Conservation (phyloP, 1,284 basidiomycete species). For the Serendipita sp. region DNA sequence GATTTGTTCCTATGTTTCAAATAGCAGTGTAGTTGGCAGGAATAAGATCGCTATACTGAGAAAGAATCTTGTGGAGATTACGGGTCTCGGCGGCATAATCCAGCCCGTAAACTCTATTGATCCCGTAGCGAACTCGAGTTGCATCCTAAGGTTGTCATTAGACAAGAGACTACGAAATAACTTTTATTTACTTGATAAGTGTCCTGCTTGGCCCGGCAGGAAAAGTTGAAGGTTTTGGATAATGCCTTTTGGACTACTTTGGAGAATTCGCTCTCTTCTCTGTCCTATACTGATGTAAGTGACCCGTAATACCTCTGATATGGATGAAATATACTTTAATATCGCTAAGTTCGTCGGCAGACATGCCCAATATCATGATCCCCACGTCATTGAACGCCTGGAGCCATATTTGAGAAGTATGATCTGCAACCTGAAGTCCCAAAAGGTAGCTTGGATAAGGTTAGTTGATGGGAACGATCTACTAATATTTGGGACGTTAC, state of each 20-base stretch:
- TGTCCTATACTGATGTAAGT: slow-evolving; percentile 30
- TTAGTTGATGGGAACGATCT: background rate
- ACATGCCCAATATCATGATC: slow-evolving; percentile 57
- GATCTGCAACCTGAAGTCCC: slow-evolving; percentile 77
- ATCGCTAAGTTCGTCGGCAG: slow-evolving; percentile 66
- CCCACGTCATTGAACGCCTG: slow-evolving; percentile 95
- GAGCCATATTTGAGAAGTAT: slow-evolving; percentile 82
- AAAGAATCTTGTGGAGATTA: slow-evolving; percentile 24
- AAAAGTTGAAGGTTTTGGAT: slow-evolving; percentile 69
- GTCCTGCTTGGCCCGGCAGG: slow-evolving; percentile 79
- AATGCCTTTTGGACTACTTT: slow-evolving; percentile 49
- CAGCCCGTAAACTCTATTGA: slow-evolving; percentile 49
- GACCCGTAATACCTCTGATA: no score
- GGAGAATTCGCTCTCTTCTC: slow-evolving; percentile 50
- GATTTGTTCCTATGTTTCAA: background rate
- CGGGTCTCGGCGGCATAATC: slow-evolving; percentile 62
- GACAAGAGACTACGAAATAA: slow-evolving; percentile 1
- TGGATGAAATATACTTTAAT: slow-evolving; percentile 39
- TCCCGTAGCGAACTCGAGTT: slow-evolving; percentile 69
- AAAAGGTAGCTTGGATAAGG: slow-evolving; percentile 63
- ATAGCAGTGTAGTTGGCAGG: background rate
- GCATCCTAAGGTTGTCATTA: slow-evolving; percentile 38
- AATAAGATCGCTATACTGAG: background rate
- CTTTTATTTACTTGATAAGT: slow-evolving; percentile 56
- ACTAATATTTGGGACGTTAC: slow-evolving; percentile 25